Percentiles rank a stretch among this genome's conserved stretches.
Evolutionary conservation across 2,329 filamentous ascomycete genomes (phyloP).

Genomic region (Spiromastix sp.): DNA sequence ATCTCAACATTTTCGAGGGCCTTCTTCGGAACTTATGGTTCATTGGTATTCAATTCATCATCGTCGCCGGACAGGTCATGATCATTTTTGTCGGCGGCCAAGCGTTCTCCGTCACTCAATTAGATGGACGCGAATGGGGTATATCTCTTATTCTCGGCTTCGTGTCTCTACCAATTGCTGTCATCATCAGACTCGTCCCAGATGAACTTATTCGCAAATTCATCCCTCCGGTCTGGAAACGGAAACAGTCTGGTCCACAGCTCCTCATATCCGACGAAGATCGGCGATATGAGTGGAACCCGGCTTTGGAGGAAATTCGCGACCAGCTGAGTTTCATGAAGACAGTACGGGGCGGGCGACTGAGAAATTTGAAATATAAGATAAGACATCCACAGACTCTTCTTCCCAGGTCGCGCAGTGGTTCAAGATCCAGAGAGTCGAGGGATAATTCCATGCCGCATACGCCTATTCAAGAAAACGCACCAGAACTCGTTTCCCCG

Average conservation of each 20-base stretch:
- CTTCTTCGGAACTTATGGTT: constrained; percentile 35
- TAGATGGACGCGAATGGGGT: constrained; percentile 59
- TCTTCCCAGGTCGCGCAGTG: constrained; percentile 33
- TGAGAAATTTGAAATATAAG: constrained; percentile 50
- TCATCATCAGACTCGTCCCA: constrained; percentile 50
- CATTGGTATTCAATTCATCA: constrained; percentile 54
- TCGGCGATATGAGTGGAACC: constrained; percentile 45
- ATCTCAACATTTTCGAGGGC: constrained; percentile 36
- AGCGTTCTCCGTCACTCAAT: constrained; percentile 52
- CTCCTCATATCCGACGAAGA: constrained; percentile 37
- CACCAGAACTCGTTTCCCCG: constrained; percentile 12
- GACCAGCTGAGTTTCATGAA: constrained; percentile 56
- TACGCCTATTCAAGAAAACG: constrained; percentile 44
- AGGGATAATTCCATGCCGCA: constrained; percentile 39
- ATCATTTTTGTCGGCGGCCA: constrained; percentile 61
- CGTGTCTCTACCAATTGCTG: constrained; percentile 56
- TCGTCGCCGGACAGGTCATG: constrained; percentile 59
- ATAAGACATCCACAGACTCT: constrained; percentile 46
- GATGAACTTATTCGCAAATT: constrained; percentile 42
- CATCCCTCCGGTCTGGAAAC: constrained; percentile 29
- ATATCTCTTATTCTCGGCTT: constrained; percentile 59
- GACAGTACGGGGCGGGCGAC: constrained; percentile 51
- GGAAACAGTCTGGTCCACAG: constrained; percentile 29
- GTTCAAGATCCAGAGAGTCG: constrained; percentile 27
- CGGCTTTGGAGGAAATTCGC: constrained; percentile 51